phyloP scores from a whole-genome alignment of 257 asterid species.

The Solanum neorickii region DNA sequence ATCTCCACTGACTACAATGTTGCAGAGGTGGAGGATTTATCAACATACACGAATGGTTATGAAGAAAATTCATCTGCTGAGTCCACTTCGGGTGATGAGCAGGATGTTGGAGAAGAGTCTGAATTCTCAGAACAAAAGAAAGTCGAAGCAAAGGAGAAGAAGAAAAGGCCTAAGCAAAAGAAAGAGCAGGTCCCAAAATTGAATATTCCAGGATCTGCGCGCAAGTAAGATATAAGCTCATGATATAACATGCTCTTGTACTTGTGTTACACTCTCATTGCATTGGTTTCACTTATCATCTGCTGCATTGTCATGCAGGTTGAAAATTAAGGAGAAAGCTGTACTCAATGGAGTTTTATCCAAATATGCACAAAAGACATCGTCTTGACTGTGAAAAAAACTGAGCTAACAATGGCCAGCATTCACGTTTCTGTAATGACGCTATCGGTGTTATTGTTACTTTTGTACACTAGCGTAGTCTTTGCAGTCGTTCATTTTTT shows the following conservation, averaged over 20 bases:
- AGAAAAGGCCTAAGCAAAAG: slow-evolving; percentile 26
- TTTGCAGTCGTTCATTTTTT: background rate
- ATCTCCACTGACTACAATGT: slow-evolving; percentile 2
- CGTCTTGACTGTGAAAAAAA: slow-evolving; percentile 16
- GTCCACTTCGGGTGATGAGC: slow-evolving; percentile 3
- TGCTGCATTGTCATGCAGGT: slow-evolving; percentile 33
- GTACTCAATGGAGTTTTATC: slow-evolving; percentile 59
- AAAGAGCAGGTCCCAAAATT: slow-evolving; percentile 30
- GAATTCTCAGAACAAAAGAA: slow-evolving; percentile 17
- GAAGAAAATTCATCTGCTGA: slow-evolving; percentile 1
- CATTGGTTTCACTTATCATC: background rate
- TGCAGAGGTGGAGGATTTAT: slow-evolving; percentile 11
- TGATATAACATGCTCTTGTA: background rate
- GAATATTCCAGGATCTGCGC: slow-evolving; percentile 70
- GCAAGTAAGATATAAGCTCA: slow-evolving; percentile 31
- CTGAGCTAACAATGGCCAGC: slow-evolving; percentile 15
- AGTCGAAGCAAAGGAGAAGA: slow-evolving; percentile 23
- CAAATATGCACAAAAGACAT: slow-evolving; percentile 43
- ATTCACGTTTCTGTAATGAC: background rate
- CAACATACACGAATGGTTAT: slow-evolving; percentile 11
- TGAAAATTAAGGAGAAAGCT: slow-evolving; percentile 56
- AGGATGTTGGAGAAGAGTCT: slow-evolving; percentile 17
- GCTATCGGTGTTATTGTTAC: background rate
- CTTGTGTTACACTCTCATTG: background rate
- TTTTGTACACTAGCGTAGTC: background rate